phyloP scores from a whole-genome alignment of 2,329 filamentous ascomycete genomes.

The Dactylellina sp. region DNA sequence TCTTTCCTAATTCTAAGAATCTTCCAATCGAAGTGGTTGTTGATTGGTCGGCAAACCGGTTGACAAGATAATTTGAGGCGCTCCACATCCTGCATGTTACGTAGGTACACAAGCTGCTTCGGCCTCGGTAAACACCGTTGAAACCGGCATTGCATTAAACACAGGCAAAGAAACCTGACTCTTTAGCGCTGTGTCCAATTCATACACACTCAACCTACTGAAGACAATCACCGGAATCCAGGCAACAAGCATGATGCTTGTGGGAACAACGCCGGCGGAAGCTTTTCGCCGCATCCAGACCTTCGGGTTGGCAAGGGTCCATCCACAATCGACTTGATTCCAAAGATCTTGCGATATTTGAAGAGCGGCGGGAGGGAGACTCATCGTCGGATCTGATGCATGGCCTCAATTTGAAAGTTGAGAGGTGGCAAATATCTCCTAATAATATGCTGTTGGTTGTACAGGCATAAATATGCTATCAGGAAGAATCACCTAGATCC shows the following conservation, averaged over 20 bases:
- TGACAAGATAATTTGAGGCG: neutral
- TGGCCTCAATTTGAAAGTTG: too few relatives aligned
- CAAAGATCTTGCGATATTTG: slow-evolving; percentile 38
- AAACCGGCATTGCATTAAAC: slow-evolving; percentile 54
- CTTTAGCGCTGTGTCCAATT: slow-evolving; percentile 43
- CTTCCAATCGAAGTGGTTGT: slow-evolving; percentile 6
- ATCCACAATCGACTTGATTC: slow-evolving; percentile 16
- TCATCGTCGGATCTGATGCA: too few relatives aligned
- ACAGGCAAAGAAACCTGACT: slow-evolving; percentile 34
- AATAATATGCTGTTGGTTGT: too few relatives aligned
- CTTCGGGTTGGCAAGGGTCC: slow-evolving; percentile 52
- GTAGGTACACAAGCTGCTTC: slow-evolving; percentile 35
- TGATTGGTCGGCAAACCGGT: slow-evolving; percentile 15
- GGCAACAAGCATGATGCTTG: slow-evolving; percentile 44
- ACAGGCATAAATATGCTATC: too few relatives aligned
- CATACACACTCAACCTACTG: slow-evolving; percentile 18
- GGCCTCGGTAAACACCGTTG: slow-evolving; percentile 57
- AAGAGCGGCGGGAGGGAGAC: too few relatives aligned
- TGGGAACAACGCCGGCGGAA: slow-evolving; percentile 18
- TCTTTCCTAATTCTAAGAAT: slow-evolving; percentile 40
- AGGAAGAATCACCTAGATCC: too few relatives aligned
- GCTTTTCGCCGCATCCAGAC: slow-evolving; percentile 55
- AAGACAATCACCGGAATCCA: slow-evolving; percentile 26
- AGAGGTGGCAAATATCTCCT: too few relatives aligned
- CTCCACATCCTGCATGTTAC: slow-evolving; percentile 28